Base-by-base conservation (phyloP, 768 basidiomycete genomes). In the Krasilnikovozyma curviuscula region DNA sequence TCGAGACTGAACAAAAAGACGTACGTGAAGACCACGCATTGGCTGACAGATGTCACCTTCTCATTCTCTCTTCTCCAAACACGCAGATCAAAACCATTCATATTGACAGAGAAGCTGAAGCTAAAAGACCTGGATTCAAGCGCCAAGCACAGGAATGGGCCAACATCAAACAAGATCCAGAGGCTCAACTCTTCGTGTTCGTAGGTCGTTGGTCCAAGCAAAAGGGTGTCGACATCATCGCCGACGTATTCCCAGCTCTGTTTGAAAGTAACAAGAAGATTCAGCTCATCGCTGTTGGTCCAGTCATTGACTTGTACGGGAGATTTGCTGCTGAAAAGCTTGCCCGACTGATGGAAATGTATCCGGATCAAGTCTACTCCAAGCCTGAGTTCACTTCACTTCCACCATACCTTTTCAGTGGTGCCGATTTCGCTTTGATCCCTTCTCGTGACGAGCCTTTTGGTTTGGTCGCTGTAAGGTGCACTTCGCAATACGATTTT, bases 131-230 rank as follows among this genome's bases (percentile, higher is more conserved):
- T 0, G 88, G 85, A 60, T 66, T 73, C 60, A 91, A 93, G 66
- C 76, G 84, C 10, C 83, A 86, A 61, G 84, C 88, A 12, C 88
- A 93, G 56, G 83, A 89, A 63, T 93, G 88, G 88, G 88, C 88
- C 33, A 77, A 78, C 40, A 79, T 93, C 65, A 79, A 78, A 60
- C 85, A 89, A 57, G 83, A 91, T 59, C 80, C 88, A 1, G 68
- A 83, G 37, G 77, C 85, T 1, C 83, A 89, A 63, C 64, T 93
- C 40, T 91, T 93, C 61, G 88, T 93, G 54, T 91, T 93, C 65
- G 88, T 93, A 54, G 88, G 88, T 62, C 80, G 88, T 54, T 93
- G 88, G 88, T 91, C 88, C 5, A 93, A 91, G 65, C 88, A 93
- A 65, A 93, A 93, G 66, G 88, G 65, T 66, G 85, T 93, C 18